phyloP scores from a whole-genome alignment of 2,329 filamentous ascomycete species.

The Geosmithia morbida region DNA sequence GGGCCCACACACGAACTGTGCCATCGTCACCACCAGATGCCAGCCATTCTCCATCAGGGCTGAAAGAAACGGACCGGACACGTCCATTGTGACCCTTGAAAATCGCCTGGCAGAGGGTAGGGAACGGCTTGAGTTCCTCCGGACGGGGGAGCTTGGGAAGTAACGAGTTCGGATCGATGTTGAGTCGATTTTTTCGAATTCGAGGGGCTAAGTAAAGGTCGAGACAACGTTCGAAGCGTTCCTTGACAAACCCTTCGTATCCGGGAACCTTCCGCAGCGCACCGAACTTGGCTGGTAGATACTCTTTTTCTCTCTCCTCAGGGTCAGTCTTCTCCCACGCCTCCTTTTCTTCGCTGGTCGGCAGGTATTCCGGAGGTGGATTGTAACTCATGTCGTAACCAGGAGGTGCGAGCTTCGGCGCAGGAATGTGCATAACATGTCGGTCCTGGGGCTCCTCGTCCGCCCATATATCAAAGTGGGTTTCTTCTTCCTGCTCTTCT shows the following conservation, averaged over 20 bases:
- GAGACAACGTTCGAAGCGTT: slow-evolving; percentile 88
- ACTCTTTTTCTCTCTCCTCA: slow-evolving; percentile 84
- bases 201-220: slow-evolving; percentile 92
- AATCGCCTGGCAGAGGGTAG: slow-evolving; percentile 73
- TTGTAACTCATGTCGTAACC: slow-evolving; percentile 96
- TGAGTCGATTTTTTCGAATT: slow-evolving; percentile 82
- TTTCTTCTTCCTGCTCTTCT: slow-evolving; percentile 55
- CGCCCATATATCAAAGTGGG: slow-evolving; percentile 85
- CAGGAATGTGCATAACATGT: slow-evolving; percentile 87
- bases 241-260: slow-evolving; percentile 81
- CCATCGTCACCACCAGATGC: slow-evolving; percentile 93
- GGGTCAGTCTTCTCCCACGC: slow-evolving; percentile 77
- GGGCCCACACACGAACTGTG: slow-evolving; percentile 79
- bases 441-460: slow-evolving; percentile 73
- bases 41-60: slow-evolving; percentile 72
- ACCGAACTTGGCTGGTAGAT: slow-evolving; percentile 67
- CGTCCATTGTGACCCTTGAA: slow-evolving; percentile 82
- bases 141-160: slow-evolving; percentile 87
- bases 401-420: slow-evolving; percentile 83
- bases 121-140: slow-evolving; percentile 89
- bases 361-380: slow-evolving; percentile 86
- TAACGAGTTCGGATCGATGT: slow-evolving; percentile 88
- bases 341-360: slow-evolving; percentile 68
- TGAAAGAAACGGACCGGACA: slow-evolving; percentile 71
- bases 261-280: slow-evolving; percentile 84